Conservation (phyloP, 768 basidiomycete species). For the Hericium erinaceus region DNA sequence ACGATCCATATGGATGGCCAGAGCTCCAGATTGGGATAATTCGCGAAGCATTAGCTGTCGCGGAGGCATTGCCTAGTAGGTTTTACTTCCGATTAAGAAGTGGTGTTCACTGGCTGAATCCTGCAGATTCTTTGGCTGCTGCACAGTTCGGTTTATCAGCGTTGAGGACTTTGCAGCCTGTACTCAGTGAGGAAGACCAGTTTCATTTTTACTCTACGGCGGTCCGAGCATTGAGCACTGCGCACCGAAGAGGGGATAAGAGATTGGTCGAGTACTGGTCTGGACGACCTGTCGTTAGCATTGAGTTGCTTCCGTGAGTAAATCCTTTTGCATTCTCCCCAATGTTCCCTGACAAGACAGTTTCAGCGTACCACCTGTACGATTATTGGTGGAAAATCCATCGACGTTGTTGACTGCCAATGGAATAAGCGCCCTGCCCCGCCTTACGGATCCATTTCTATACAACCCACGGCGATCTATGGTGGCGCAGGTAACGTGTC, state of each 20-base stretch:
- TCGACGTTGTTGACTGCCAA: conserved; percentile 41
- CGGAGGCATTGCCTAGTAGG: conserved; percentile 84
- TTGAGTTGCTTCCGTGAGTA: conserved; percentile 69
- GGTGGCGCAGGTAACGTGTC: conserved; percentile 40
- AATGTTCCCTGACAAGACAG: not conserved
- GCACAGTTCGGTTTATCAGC: conserved; percentile 88
- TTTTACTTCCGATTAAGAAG: conserved; percentile 1
- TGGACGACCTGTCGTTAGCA: conserved; percentile 65
- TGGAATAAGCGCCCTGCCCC: conserved; percentile 31
- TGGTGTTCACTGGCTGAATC: conserved; percentile 1
- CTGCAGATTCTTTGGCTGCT: conserved; percentile 71
- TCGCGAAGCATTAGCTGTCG: conserved; percentile 84
- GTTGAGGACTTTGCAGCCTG: conserved; percentile 59
- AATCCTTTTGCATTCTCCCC: not conserved
- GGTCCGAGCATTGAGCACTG: conserved; percentile 60
- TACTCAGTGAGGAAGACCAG: conserved; percentile 72
- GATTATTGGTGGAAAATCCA: conserved; percentile 68
- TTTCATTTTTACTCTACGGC: conserved; percentile 67
- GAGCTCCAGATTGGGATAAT: conserved; percentile 92
- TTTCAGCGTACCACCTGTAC: conserved; percentile 57
- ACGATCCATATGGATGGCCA: conserved; percentile 80
- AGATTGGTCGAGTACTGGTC: conserved; percentile 81
- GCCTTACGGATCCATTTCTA: conserved; percentile 72
- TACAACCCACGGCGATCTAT: conserved; percentile 77
- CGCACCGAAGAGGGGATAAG: conserved; percentile 68